Evolutionary conservation across 2,329 filamentous ascomycete species (phyloP).

Genomic region (Thermothelomyces thermophilus): DNA sequence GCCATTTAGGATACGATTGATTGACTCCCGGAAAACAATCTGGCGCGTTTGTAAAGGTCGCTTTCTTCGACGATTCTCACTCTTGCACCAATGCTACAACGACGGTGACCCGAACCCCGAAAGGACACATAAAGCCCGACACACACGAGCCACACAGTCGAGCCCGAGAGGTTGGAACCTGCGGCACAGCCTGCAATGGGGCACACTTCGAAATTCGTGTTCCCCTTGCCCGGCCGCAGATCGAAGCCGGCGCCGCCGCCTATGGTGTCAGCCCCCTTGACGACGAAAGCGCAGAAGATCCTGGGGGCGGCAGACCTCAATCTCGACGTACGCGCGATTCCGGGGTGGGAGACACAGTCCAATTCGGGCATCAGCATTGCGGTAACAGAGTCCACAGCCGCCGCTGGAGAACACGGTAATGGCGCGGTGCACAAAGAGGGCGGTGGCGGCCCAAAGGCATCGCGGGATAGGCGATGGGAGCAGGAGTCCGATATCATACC

Average conservation of each 20-base stretch:
- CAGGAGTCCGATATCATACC: constrained; percentile 44
- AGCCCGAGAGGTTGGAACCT: neutral
- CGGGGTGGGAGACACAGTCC: constrained; percentile 39
- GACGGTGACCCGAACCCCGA: constrained; percentile 9
- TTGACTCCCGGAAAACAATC: no score
- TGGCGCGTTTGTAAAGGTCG: no score
- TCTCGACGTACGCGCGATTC: constrained; percentile 32
- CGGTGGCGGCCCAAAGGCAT: constrained; percentile 19
- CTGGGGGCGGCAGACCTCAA: constrained; percentile 42
- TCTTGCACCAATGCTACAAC: constrained; percentile 8
- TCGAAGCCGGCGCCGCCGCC: constrained; percentile 33
- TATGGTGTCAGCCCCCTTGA: constrained; percentile 33
- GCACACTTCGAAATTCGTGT: constrained; percentile 39
- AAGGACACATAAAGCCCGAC: neutral
- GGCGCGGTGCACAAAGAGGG: constrained; percentile 25
- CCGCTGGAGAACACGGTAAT: constrained; percentile 23
- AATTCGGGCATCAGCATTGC: constrained; percentile 40
- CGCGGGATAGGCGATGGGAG: constrained; percentile 34
- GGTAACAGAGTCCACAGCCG: constrained; percentile 35
- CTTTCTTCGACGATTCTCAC: neutral
- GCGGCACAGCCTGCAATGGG: constrained; percentile 16
- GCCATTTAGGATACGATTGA: constrained; percentile 9
- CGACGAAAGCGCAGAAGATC: constrained; percentile 47
- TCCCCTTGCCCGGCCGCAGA: constrained; percentile 42
- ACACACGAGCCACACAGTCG: neutral